These are phyloP conservation scores for Xenoacremonium recifei DNA, from an alignment of 2,329 filamentous ascomycete genomes.

Conservation along the genomic window DNA sequence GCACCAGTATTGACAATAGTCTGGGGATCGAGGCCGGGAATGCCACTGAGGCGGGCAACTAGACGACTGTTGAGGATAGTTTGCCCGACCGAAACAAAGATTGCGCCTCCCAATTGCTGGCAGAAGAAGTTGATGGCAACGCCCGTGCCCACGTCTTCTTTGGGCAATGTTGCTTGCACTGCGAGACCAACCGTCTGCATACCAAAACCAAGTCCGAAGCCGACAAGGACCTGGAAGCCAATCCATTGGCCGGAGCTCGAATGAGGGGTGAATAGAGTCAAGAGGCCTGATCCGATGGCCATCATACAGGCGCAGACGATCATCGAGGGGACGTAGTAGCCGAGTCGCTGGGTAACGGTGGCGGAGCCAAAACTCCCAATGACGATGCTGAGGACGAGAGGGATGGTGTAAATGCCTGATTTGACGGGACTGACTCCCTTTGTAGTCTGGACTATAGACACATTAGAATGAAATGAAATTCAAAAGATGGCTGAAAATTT, in stretches of 20 bases:
- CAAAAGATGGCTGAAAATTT: not conserved
- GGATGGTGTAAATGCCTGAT: slow-evolving; percentile 57
- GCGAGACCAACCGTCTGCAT: slow-evolving; percentile 59
- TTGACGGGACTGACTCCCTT: slow-evolving; percentile 50
- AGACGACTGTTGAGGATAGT: slow-evolving; percentile 50
- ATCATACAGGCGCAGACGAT: slow-evolving; percentile 48
- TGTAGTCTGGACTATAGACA: slow-evolving; percentile 51
- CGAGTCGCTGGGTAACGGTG: slow-evolving; percentile 48
- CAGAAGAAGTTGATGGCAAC: slow-evolving; percentile 57
- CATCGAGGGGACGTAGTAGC: slow-evolving; percentile 61
- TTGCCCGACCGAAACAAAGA: slow-evolving; percentile 58
- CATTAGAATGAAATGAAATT: slow-evolving; percentile 15
- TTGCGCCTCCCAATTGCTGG: slow-evolving; percentile 58
- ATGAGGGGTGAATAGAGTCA: slow-evolving; percentile 52
- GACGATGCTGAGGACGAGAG: slow-evolving; percentile 55
- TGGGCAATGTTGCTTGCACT: slow-evolving; percentile 51
- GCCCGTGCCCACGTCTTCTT: slow-evolving; percentile 53
- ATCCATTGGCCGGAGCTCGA: slow-evolving; percentile 55
- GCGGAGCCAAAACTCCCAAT: slow-evolving; percentile 50
- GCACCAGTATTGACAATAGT: slow-evolving; percentile 48
- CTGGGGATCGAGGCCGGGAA: slow-evolving; percentile 43
- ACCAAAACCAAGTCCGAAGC: slow-evolving; percentile 57
- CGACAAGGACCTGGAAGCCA: slow-evolving; percentile 57
- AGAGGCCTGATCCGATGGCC: slow-evolving; percentile 53
- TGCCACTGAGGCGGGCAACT: slow-evolving; percentile 32